These are phyloP conservation scores for Curvularia lunata DNA, from an alignment of 2,329 filamentous ascomycete species.

Conservation along the genomic window DNA sequence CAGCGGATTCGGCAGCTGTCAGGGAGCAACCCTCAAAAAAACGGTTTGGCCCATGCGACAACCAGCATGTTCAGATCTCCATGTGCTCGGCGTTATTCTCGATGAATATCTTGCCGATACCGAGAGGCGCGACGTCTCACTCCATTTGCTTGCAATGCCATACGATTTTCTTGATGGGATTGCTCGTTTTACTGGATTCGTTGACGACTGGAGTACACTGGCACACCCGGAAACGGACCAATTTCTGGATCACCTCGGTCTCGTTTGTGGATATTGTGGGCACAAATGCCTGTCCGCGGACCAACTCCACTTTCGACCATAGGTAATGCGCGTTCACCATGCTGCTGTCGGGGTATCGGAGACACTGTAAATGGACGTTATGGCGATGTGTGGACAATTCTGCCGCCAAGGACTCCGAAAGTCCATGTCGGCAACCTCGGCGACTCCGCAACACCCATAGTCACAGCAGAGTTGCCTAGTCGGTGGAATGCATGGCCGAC, in stretches of 20 bases:
- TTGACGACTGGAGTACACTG: background rate
- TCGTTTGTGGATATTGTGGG: background rate
- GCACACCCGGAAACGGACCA: background rate
- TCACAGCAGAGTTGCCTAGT: background rate
- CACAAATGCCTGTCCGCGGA: background rate
- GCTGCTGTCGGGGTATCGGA: background rate
- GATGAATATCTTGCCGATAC: background rate
- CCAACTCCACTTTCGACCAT: background rate
- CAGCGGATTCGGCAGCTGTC: background rate
- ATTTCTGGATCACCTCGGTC: background rate
- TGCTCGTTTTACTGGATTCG: background rate
- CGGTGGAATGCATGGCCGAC: background rate
- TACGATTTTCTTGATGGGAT: background rate
- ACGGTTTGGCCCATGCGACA: constrained; percentile 4
- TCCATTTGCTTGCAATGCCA: background rate
- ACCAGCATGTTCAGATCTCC: constrained; percentile 1
- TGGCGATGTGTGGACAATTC: background rate
- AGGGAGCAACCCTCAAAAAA: background rate
- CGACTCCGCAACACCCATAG: background rate
- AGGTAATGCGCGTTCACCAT: background rate
- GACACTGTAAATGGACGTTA: background rate
- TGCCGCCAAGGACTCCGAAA: constrained; percentile 10
- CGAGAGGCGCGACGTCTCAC: background rate
- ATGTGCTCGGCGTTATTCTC: background rate
- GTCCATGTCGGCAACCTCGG: background rate